Evolutionary conservation across 306 rosid genomes (phyloP).

Genomic region (Hippophae tibetana): DNA sequence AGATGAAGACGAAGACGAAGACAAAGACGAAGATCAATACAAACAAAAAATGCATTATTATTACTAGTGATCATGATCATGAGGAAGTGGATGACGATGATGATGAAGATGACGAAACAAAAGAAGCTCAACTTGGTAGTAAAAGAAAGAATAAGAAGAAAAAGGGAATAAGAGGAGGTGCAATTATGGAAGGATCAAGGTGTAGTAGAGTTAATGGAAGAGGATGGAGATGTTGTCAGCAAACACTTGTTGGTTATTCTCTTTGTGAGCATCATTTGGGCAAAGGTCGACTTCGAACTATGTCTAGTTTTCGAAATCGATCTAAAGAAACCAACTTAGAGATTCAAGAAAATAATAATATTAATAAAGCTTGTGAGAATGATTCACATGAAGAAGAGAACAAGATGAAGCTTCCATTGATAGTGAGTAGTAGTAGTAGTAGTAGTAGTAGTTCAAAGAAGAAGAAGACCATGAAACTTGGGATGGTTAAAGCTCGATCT

Average conservation of each 20-base stretch:
- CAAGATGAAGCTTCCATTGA: constrained; percentile 13
- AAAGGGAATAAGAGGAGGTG: constrained; percentile 39
- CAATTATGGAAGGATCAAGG: constrained; percentile 88
- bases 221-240: constrained; percentile 94
- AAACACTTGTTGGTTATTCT: constrained; percentile 91
- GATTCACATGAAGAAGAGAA: constrained; percentile 10
- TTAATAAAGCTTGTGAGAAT: neutral
- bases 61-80: constrained; percentile 5
- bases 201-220: constrained; percentile 99
- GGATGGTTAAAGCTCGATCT: constrained; percentile 79
- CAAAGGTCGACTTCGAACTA: constrained; percentile 79
- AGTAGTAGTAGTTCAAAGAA: neutral
- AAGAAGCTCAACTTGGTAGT: neutral
- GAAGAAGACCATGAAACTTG: constrained; percentile 49
- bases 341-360: neutral
- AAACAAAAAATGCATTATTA: constrained; percentile 37
- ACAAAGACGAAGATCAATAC: constrained; percentile 39
- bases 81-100: neutral
- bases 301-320: constrained; percentile 64
- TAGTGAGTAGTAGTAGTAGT: neutral
- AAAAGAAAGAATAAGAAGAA: constrained; percentile 6
- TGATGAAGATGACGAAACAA: neutral
- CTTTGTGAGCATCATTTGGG: constrained; percentile 97
- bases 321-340: constrained; percentile 10
- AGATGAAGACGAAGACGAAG: constrained; percentile 30